Percentiles rank a stretch among this genome's conserved stretches.
Evolutionary conservation across 2,329 filamentous ascomycete genomes (phyloP).

Genomic region (Trichoderma sp.): DNA sequence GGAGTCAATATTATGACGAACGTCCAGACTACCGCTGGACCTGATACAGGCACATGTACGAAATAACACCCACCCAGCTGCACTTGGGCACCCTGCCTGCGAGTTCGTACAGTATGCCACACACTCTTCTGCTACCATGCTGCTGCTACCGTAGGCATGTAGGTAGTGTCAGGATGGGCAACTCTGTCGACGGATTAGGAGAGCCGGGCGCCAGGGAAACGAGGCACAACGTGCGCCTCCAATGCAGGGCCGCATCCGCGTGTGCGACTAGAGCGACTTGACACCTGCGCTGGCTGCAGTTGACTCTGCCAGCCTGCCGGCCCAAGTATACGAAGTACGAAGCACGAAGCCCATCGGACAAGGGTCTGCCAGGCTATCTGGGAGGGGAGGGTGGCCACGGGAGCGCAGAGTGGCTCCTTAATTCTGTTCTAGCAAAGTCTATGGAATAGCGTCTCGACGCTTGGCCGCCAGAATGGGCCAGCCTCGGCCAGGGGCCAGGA

Average conservation of each 20-base stretch:
- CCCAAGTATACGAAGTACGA: background rate
- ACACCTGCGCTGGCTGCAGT: constrained; percentile 19
- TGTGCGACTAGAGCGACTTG: constrained; percentile 2
- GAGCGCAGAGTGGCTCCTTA: constrained; percentile 25
- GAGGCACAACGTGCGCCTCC: background rate
- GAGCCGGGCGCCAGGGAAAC: background rate
- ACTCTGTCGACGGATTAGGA: background rate
- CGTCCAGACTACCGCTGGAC: background rate
- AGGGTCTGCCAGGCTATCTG: constrained; percentile 8
- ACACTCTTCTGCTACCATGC: background rate
- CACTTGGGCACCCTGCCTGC: background rate
- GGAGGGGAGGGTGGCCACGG: constrained; percentile 11
- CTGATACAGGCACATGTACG: background rate
- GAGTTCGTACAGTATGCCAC: no score
- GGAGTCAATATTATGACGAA: background rate
- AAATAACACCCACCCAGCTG: background rate
- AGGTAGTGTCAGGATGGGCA: background rate
- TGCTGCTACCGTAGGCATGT: no score
- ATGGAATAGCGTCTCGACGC: constrained; percentile 19
- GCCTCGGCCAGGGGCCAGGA: constrained; percentile 25
- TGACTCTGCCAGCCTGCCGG: constrained; percentile 4
- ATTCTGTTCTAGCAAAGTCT: constrained; percentile 19
- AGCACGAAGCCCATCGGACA: background rate
- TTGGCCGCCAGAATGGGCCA: constrained; percentile 19
- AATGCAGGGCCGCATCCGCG: constrained; percentile 14